phyloP scores from a whole-genome alignment of 1,139 yeast species.

The Zygosaccharomyces sapae region DNA sequence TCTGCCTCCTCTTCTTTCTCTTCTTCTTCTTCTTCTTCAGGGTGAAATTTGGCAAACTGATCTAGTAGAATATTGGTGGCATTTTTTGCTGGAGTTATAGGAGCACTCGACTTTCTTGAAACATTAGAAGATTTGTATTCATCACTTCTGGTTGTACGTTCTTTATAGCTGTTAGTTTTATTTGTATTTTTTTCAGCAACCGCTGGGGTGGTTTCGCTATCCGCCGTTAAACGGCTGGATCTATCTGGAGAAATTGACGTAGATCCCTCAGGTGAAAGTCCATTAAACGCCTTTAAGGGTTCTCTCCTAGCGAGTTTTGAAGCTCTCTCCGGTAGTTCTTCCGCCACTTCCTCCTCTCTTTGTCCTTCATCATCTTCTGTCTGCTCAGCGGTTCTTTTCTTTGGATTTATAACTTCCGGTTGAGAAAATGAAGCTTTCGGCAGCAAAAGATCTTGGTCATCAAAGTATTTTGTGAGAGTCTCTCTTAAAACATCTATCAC shows the following conservation, averaged over 20 bases:
- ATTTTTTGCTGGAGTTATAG: background rate
- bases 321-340: background rate
- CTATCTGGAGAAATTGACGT: background rate
- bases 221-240: background rate
- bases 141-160: background rate
- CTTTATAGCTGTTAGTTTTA: background rate
- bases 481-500: constrained; percentile 51
- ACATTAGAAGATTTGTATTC: background rate
- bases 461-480: constrained; percentile 43
- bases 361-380: constrained; percentile 11
- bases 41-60: background rate
- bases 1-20: background rate
- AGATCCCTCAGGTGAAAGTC: background rate
- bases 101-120: background rate
- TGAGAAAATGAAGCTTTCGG: constrained; percentile 18
- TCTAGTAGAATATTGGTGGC: background rate
- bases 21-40: background rate
- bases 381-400: constrained; percentile 2
- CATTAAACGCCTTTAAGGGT: background rate
- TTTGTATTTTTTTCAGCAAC: background rate
- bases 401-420: constrained; percentile 7
- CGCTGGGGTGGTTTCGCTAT: background rate
- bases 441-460: constrained; percentile 43
- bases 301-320: background rate
- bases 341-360: background rate